Evolutionary conservation across 2,329 filamentous ascomycete species (phyloP), one percentile per base, ranked within the genome.

Genomic region (Pseudocercospora macadamiae): DNA sequence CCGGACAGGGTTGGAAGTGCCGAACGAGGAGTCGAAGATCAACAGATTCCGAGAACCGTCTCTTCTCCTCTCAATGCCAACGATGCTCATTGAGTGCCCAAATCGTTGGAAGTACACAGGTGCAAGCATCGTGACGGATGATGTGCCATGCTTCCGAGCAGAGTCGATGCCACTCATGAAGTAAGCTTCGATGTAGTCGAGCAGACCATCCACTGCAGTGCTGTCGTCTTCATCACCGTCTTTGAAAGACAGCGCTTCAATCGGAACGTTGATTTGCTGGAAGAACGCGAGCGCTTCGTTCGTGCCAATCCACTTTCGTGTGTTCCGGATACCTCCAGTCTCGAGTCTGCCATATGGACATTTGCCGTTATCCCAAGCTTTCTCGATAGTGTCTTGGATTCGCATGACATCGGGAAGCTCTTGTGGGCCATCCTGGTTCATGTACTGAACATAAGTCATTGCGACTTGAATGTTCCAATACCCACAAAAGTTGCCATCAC

Each of bases 401-500:
- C 88, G 80, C 54, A 97, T 84, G 25, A 97, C 89, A 2, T 86
- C 86, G 0, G 95, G 93, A 4, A 93, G 77, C 1, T 76, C 53
- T 37, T 65, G 62, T 14, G 59, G 62, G 25, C 65, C 63, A n/a
- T 60, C 51, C 4, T 55, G 64, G 14, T 64, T 55, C 51, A 60
- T 65, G 25, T 65, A 55, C 32, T 66, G 84, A 18, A 97, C 85
- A 71, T 91, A 93, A 0, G 92, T 93, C 12, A 89, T 79, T 66
- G 97, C 75, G 87, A 96, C 96, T 73, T 97, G 95, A 28, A 96
- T 96, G 70, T 96, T 97, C 37, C 93, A 85, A 72, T 97, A 97
- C 3, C 93, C 93, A 71, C 93, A 97, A 72, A 97, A 97, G 4
- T 91, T 90, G 19, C 92, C 92, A 77, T 96, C 93, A 60, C 80